A percentile compares a stretch with the other conserved stretches of the same genome.
These are phyloP conservation scores for Xylaria cubensis DNA, from an alignment of 495 filamentous ascomycete species.

Conservation along the genomic window DNA sequence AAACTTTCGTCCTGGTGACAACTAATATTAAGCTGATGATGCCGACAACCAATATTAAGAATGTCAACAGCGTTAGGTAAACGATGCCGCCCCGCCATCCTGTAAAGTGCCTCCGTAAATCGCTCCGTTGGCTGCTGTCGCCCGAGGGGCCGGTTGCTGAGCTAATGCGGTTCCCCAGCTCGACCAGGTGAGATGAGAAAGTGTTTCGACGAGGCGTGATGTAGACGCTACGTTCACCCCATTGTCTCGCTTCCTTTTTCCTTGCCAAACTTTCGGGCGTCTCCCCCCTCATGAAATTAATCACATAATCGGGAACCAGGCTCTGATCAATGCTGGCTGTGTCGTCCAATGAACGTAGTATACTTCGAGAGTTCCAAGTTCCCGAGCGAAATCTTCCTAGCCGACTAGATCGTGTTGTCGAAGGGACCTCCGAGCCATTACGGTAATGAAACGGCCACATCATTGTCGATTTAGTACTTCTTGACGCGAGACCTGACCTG, in stretches of 20 bases:
- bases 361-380: constrained; percentile 40
- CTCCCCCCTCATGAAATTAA: constrained; percentile 53
- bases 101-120: constrained; percentile 36
- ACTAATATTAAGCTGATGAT: constrained; percentile 49
- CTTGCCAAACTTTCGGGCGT: constrained; percentile 51
- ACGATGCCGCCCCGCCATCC: constrained; percentile 51
- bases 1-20: constrained; percentile 39
- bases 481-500: constrained; percentile 25
- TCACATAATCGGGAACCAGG: constrained; percentile 54
- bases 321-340: constrained; percentile 43
- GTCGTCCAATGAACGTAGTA: constrained; percentile 38
- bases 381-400: constrained; percentile 35
- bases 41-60: constrained; percentile 47
- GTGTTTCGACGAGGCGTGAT: constrained; percentile 37
- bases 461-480: constrained; percentile 31
- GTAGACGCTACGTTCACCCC: constrained; percentile 42
- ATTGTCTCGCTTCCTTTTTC: constrained; percentile 47
- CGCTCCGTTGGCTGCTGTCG: constrained; percentile 33
- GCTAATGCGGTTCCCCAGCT: constrained; percentile 41
- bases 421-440: constrained; percentile 34
- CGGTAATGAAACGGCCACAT: constrained; percentile 42
- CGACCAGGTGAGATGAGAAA: constrained; percentile 43
- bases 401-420: constrained; percentile 38
- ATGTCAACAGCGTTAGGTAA: constrained; percentile 44
- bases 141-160: constrained; percentile 24